These are phyloP conservation scores for Cystobasidium onofrii DNA, from an alignment of 768 basidiomycete genomes.

Conservation along the genomic window DNA sequence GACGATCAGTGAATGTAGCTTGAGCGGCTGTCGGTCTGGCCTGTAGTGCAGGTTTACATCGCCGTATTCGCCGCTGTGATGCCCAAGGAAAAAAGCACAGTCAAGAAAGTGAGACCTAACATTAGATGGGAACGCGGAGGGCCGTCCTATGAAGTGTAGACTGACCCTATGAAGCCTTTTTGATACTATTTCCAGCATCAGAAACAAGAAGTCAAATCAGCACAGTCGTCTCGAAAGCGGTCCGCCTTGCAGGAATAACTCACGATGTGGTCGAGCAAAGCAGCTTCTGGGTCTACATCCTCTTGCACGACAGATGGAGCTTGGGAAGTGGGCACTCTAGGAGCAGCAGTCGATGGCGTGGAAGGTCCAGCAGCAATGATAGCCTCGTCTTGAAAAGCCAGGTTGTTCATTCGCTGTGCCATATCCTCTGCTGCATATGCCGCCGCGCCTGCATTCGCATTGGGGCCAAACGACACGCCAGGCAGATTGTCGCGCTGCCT, in stretches of 20 bases:
- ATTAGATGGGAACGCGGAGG: too few relatives aligned
- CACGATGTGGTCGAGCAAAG: conserved; percentile 16
- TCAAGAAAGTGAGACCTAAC: background rate
- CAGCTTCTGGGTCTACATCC: background rate
- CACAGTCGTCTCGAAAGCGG: too few relatives aligned
- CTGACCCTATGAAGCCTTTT: conserved; percentile 29
- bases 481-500: background rate
- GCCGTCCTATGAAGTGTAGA: background rate
- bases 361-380: conserved; percentile 1
- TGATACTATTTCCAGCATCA: conserved; percentile 1
- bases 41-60: conserved; percentile 28
- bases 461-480: background rate
- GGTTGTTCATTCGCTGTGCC: background rate
- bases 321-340: background rate
- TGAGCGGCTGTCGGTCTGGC: conserved; percentile 25
- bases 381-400: conserved; percentile 1
- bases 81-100: background rate
- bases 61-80: conserved; percentile 16
- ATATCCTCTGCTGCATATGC: background rate
- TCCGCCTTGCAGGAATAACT: background rate
- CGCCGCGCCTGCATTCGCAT: background rate
- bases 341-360: background rate
- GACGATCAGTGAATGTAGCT: conserved; percentile 22
- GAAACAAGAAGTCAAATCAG: too few relatives aligned
- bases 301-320: background rate